Evolutionary conservation across 73 alveolate genomes (phyloP), one percentile per base, ranked within the genome.

Genomic region (Durusdinium trenchii): DNA sequence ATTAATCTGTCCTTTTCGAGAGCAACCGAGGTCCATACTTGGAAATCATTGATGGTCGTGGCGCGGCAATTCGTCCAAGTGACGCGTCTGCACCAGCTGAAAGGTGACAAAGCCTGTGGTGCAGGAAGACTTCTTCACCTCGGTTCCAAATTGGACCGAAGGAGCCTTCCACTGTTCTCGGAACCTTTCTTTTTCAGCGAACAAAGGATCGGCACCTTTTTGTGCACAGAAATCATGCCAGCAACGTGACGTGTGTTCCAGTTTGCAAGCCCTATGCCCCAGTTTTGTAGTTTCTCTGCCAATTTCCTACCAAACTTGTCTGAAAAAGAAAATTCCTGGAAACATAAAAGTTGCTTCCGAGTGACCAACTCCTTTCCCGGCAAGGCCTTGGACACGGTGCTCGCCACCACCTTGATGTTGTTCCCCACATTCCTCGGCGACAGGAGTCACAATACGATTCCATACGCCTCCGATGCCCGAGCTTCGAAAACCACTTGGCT

Each of bases 21-120:
- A n/a, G n/a, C n/a, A n/a, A n/a, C n/a, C n/a, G n/a, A n/a, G n/a
- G n/a, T n/a, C n/a, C n/a, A n/a, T n/a, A n/a, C n/a, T n/a, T n/a
- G n/a, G n/a, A n/a, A n/a, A n/a, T n/a, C n/a, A n/a, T n/a, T n/a
- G n/a, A n/a, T n/a, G n/a, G n/a, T n/a, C n/a, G n/a, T n/a, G n/a
- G n/a, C n/a, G n/a, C n/a, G n/a, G n/a, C 36, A 16, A 14, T 42
- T 3, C 16, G 79, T 30, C 78, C 89, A 30, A 32, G 61, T 9
- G 62, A 46, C 98, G 98, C 64, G 89, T 69, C 32, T 71, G 98
- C 48, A 91, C 98, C 61, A 26, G 35, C 38, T 76, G 43, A 38
- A 91, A 91, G 89, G 98, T 91, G 50, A 69, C 98, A 38, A 91
- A 91, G 76, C 87, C 98, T 36, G 98, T 48, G 78, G 98, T 69